Evolutionary conservation across 805 yeast species (phyloP), one percentile per base, ranked within the genome.

Genomic region (Candida palmyrensis): DNA sequence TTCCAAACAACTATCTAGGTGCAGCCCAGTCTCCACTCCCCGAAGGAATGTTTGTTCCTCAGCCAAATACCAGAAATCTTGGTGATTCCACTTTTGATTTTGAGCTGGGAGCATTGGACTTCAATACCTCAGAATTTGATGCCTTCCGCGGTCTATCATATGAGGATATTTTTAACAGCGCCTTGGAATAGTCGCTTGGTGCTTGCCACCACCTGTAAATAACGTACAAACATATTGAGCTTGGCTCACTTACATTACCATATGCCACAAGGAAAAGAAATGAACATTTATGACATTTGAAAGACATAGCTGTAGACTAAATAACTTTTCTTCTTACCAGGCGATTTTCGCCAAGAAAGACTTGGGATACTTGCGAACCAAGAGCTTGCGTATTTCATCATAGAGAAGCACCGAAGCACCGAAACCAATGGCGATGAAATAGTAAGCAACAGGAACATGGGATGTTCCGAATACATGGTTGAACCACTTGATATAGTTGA

Each of bases 401-500:
- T 55, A 56, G 4, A 44, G 27, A 27, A 69, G 38, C 6, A 70
- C 57, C n/a, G 59, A 47, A 2, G 48, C 21, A 12, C 74, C 75
- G 43, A 71, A 62, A 0, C 69, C 73, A 29, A 68, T 24, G 1
- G 76, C 68, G 27, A 68, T 59, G 40, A 71, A 64, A 43, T 59
- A 71, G 45, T 61, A 64, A 40, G 67, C 65, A n/a, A 59, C 68
- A 6, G 73, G 73, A 17, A 68, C 65, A 15, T 47, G 45, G 2
- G 55, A 51, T 2, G 72, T 53, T 4, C 54, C 62, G 39, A 70
- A 45, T 12, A 54, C 48, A 1, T 35, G 39, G 33, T 64, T 63
- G 33, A 68, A 48, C 32, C 60, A 59, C 4, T 71, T 70, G 25
- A 61, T 53, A 40, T 68, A 66, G 40, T 65, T 66, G 44, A 68